Percentiles rank a stretch among this genome's conserved stretches.
These are phyloP conservation scores for Thermothelomyces thermophilus DNA, from an alignment of 2,329 filamentous ascomycete genomes.

Conservation along the genomic window DNA sequence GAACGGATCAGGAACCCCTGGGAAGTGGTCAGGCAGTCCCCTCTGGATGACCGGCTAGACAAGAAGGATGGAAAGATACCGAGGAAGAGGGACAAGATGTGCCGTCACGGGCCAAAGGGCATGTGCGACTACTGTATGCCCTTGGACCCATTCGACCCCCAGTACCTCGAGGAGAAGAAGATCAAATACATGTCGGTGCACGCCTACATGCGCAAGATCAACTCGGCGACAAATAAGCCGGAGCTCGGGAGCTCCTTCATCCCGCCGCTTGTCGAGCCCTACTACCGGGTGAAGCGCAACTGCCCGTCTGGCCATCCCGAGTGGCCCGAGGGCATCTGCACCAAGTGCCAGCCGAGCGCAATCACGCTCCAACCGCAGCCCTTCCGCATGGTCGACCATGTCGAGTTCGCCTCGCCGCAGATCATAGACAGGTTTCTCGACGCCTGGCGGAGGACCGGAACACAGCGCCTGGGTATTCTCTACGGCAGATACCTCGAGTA, in stretches of 20 bases:
- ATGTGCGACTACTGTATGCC: conserved; percentile 99
- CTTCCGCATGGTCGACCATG: conserved; percentile 96
- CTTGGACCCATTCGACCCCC: conserved; percentile 84
- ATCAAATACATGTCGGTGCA: conserved; percentile 99
- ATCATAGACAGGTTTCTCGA: conserved; percentile 87
- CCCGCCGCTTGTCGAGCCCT: conserved; percentile 87
- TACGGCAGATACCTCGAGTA: conserved; percentile 92
- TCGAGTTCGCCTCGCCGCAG: conserved; percentile 82
- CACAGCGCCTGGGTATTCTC: conserved; percentile 79
- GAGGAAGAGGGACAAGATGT: conserved; percentile 74
- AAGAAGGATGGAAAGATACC: conserved; percentile 84
- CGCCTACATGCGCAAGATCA: conserved; percentile 88
- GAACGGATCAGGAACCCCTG: conserved; percentile 78
- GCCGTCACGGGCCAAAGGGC: conserved; percentile 88
- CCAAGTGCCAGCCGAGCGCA: conserved; percentile 94
- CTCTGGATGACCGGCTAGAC: conserved; percentile 80
- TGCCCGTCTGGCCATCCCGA: conserved; percentile 89
- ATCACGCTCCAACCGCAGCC: conserved; percentile 91
- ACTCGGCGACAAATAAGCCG: conserved; percentile 91
- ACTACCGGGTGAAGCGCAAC: conserved; percentile 78
- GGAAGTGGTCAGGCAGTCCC: conserved; percentile 85
- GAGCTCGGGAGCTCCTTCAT: conserved; percentile 93
- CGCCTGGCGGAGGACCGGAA: conserved; percentile 80
- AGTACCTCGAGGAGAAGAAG: conserved; percentile 88
- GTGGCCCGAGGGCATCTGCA: conserved; percentile 96